phyloP scores from a whole-genome alignment of 176 grass and related monocot genomes.

The Carex pumila region DNA sequence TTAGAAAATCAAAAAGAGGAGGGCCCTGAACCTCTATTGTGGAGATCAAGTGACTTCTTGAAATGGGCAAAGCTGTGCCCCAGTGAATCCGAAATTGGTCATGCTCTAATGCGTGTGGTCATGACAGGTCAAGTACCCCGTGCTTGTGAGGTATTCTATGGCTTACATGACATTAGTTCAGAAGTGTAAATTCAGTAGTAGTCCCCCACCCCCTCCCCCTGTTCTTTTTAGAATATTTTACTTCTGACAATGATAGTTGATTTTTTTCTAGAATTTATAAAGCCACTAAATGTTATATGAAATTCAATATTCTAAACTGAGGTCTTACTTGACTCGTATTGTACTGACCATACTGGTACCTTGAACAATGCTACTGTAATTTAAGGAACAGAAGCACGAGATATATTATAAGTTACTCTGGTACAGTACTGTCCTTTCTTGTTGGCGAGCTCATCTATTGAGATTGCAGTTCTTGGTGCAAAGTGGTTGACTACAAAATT shows the following conservation, averaged over 20 bases:
- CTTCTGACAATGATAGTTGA: background rate
- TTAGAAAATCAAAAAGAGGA: constrained; percentile 64
- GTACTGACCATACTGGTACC: background rate
- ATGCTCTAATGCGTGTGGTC: constrained; percentile 94
- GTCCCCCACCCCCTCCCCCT: background rate
- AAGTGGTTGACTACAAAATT: constrained; percentile 10
- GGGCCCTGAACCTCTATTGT: constrained; percentile 43
- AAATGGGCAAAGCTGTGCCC: constrained; percentile 48
- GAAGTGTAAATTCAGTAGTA: background rate
- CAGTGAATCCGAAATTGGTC: constrained; percentile 86
- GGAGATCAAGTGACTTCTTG: constrained; percentile 84
- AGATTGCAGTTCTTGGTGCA: constrained; percentile 18
- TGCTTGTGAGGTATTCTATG: constrained; percentile 76
- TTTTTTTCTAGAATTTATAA: constrained; percentile 34
- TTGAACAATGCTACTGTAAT: background rate
- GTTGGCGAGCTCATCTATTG: background rate
- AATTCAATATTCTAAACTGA: background rate
- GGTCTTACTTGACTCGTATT: background rate
- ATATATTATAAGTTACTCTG: background rate
- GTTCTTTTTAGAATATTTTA: constrained; percentile 19
- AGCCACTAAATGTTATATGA: background rate
- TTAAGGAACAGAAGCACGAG: background rate
- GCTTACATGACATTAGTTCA: background rate
- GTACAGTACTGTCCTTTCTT: background rate
- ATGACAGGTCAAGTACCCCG: constrained; percentile 98